phyloP scores from a whole-genome alignment of 495 filamentous ascomycete species.

The Chlorociboria aeruginascens region DNA sequence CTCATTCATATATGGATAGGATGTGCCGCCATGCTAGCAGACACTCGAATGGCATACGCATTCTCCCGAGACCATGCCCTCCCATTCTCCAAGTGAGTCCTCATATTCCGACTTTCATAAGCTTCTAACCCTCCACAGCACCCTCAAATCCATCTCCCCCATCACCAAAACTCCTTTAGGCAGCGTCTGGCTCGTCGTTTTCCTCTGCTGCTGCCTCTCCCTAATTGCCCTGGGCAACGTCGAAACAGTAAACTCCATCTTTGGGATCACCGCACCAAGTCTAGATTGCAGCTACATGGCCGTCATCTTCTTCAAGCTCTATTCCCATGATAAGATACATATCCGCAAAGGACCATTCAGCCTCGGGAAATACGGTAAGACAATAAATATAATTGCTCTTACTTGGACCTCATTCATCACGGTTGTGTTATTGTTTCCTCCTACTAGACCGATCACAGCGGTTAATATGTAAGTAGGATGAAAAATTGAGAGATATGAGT shows the following conservation, averaged over 20 bases:
- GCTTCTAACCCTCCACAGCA: conserved; percentile 18
- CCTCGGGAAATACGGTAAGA: conserved; percentile 46
- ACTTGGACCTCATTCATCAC: conserved; percentile 58
- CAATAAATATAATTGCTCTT: conserved; percentile 48
- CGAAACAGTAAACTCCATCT: conserved; percentile 57
- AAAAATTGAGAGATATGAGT: background rate
- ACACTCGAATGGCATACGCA: conserved; percentile 62
- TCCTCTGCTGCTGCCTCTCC: conserved; percentile 47
- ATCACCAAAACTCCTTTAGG: conserved; percentile 38
- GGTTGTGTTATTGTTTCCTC: conserved; percentile 55
- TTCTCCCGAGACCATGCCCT: conserved; percentile 60
- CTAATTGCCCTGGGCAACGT: conserved; percentile 57
- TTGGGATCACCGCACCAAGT: conserved; percentile 58
- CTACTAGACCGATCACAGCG: conserved; percentile 44
- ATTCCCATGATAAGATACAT: conserved; percentile 43
- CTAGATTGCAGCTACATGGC: conserved; percentile 58
- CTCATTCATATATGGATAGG: conserved; percentile 20
- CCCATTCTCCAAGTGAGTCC: conserved; percentile 46
- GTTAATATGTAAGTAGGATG: conserved; percentile 38
- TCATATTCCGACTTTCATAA: background rate
- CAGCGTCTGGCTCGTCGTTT: conserved; percentile 58
- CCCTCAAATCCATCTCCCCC: conserved; percentile 35
- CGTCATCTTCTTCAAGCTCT: conserved; percentile 47
- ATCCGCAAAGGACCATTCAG: conserved; percentile 56
- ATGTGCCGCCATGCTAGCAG: conserved; percentile 57